Evolutionary conservation across 257 asterid species (phyloP), one percentile per base, ranked within the genome.

Genomic region (Gardenia jasminoides): DNA sequence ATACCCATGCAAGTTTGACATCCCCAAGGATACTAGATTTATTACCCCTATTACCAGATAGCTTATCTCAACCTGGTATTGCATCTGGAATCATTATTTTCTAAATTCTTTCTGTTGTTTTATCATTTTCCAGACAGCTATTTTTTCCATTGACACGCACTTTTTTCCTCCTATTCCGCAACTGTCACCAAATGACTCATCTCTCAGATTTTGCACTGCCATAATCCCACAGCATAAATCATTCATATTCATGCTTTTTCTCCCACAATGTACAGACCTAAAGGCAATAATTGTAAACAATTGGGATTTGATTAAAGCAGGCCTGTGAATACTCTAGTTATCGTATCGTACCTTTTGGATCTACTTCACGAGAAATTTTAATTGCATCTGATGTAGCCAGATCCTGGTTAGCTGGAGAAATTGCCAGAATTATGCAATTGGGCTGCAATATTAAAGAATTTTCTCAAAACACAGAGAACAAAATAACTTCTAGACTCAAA

Each of bases 321-420:
- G 61, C 13, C 16, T 20, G 47, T 26, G 0, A 26, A 59, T 20
- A 75, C 44, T 44, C 68, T 46, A 17, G 31, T 78, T 17, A n/a
- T 17, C 58, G 52, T 17, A n/a, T 17, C 58, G 52, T 82, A 90
- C 98, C 98, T 90, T 90, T 93, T 56, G 96, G 98, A 84, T 93
- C 97, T 73, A 93, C 98, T 84, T 91, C 97, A 50, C 96, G 94
- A 79, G 98, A 91, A 78, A 93, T 88, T 90, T 93, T 93, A 72
- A 93, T 91, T 56, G 98, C 98, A 86, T 93, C 98, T 13, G 98
- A 93, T 61, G 98, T 93, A 43, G 98, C 98, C 76, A 93, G 94
- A 86, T 93, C 98, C 91, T 93, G 98, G 81, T 93, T 93, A 85
- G 98, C 98, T 83, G 98, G 97, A 77, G 98, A 93, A 86, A 93